phyloP scores from a whole-genome alignment of 768 basidiomycete genomes.

The Termitomyces sp. region DNA sequence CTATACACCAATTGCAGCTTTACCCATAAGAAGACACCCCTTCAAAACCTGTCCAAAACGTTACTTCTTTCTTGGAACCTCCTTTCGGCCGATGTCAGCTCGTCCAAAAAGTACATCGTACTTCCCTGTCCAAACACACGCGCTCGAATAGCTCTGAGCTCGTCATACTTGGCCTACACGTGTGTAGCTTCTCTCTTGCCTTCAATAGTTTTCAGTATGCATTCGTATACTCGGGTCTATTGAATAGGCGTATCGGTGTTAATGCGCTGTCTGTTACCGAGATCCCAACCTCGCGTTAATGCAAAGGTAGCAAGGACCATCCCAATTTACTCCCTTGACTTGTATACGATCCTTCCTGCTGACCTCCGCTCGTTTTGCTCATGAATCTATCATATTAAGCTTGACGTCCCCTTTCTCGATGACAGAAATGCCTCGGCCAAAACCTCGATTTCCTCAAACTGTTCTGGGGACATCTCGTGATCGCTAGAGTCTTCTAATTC shows the following conservation, averaged over 20 bases:
- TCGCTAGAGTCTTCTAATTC: no score
- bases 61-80: slow-evolving; percentile 1
- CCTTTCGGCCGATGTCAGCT: not conserved
- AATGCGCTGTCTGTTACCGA: not conserved
- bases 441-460: no score
- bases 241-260: not conserved
- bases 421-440: no score
- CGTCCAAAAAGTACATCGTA: not conserved
- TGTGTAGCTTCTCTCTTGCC: not conserved
- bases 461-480: no score
- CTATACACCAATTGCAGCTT: not conserved
- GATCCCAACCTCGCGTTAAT: not conserved
- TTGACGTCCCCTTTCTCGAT: not conserved
- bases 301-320: not conserved
- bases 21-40: not conserved
- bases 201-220: not conserved
- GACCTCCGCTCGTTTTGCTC: no score
- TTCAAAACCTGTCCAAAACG: not conserved
- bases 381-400: not conserved
- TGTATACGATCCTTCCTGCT: not conserved
- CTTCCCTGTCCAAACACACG: not conserved
- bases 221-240: not conserved
- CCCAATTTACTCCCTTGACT: no score
- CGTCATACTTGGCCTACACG: not conserved
- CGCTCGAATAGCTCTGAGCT: not conserved